Conservation (phyloP, 208 protist species). For the Leishmania lainsoni region DNA sequence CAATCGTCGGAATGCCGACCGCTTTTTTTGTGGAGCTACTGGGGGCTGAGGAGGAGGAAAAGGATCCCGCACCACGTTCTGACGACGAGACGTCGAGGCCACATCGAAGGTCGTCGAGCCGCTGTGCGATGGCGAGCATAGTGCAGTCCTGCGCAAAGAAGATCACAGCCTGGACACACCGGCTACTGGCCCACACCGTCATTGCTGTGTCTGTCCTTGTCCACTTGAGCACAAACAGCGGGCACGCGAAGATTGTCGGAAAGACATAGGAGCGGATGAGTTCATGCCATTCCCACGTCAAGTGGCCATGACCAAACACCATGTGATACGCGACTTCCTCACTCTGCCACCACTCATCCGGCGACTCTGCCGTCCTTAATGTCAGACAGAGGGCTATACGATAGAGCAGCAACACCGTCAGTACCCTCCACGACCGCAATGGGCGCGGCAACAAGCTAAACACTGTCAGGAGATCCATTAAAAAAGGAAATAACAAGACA, state of each 20-base stretch:
- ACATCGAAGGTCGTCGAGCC: slow-evolving; percentile 26
- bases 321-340: slow-evolving; percentile 83
- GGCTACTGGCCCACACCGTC: slow-evolving; percentile 47
- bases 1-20: slow-evolving; percentile 6
- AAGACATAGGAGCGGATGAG: slow-evolving; percentile 79
- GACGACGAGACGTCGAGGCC: background rate
- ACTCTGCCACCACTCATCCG: slow-evolving; percentile 92
- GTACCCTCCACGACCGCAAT: slow-evolving; percentile 22
- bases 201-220: slow-evolving; percentile 53
- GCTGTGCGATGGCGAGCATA: slow-evolving; percentile 32
- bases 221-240: slow-evolving; percentile 62
- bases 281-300: slow-evolving; percentile 84
- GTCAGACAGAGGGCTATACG: slow-evolving; percentile 54
- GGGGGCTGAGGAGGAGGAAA: background rate
- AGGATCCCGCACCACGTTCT: background rate
- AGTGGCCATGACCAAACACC: slow-evolving; percentile 73
- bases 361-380: slow-evolving; percentile 55
- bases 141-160: slow-evolving; percentile 51
- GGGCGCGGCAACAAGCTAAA: slow-evolving; percentile 27
- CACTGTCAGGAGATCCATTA: slow-evolving; percentile 27
- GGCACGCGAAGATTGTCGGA: slow-evolving; percentile 54
- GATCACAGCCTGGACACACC: slow-evolving; percentile 52
- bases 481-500: background rate
- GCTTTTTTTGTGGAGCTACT: background rate
- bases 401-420: slow-evolving; percentile 42